Base-by-base conservation (phyloP, 2,329 filamentous ascomycete genomes). In the Ploettnerulaceae sp. region DNA sequence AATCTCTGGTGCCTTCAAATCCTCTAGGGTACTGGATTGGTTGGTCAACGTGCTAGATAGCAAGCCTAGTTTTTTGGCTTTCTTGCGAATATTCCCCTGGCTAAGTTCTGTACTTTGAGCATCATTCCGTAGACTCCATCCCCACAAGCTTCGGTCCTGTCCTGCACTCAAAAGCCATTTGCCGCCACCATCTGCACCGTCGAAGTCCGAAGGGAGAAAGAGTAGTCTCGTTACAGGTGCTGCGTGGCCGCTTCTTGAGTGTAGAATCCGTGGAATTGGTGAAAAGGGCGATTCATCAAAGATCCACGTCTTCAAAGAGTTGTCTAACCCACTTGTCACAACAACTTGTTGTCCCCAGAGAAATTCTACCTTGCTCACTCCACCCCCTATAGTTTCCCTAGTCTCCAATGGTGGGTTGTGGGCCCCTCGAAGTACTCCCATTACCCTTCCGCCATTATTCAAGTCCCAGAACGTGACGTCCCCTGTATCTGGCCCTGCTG, bases 401-500 rank as follows among this genome's bases (percentile, higher is more conserved):
- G 53, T 34, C 15, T 74, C 68, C 28, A 66, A 64, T 4, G 86
- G 84, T 5, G 86, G 84, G 56, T 89, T 88, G 65, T 98, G 93
- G 0, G 91, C 93, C 45, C 88, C 86, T 57, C 90, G 81, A 26
- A 98, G 73, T 9, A 95, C 79, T 37, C 93, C 90, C 69, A 86
- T 87, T 46, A 95, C 82, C 57, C 88, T 82, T 4, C 89, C 89
- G 12, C 89, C 89, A 28, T 85, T 77, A 63, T 96, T 96, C 47
- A 98, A 73, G 65, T 98, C 93, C 93, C 93, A 98, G 54, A 98
- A 84, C 0, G 88, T 95, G 34, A 98, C 79, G 65, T 98, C 93
- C 25, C 93, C 91, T 51, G 79, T 90, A 3, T 78, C 74, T 20
- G 74, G 72, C 17, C 87, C 89, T 7, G 89, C 82, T 0, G 93